These are phyloP conservation scores for Podospora sp. DNA, from an alignment of 495 filamentous ascomycete genomes.

Conservation along the genomic window DNA sequence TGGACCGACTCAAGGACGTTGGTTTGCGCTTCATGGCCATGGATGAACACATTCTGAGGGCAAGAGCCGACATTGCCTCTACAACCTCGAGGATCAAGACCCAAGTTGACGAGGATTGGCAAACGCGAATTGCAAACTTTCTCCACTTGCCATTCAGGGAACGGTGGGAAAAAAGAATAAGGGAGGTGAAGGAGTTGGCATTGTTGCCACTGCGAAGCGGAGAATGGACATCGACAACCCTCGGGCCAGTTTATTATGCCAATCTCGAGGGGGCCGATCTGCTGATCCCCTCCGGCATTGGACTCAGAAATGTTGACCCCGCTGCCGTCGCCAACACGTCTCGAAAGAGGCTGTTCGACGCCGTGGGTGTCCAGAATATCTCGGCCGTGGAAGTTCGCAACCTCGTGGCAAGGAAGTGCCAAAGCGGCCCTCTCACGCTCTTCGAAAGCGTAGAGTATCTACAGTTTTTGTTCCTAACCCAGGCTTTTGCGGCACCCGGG, in stretches of 20 bases:
- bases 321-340: slow-evolving; percentile 20
- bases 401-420: background rate
- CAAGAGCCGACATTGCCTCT: background rate
- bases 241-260: slow-evolving; percentile 29
- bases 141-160: slow-evolving; percentile 18
- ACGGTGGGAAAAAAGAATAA: background rate
- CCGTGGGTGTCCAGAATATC: slow-evolving; percentile 29
- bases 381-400: slow-evolving; percentile 5
- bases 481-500: background rate
- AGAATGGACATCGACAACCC: slow-evolving; percentile 19
- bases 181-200: slow-evolving; percentile 13
- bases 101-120: slow-evolving; percentile 25
- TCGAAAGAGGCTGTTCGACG: slow-evolving; percentile 31
- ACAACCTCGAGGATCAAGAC: slow-evolving; percentile 22
- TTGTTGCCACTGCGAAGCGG: slow-evolving; percentile 25
- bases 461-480: slow-evolving; percentile 3
- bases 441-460: slow-evolving; percentile 3
- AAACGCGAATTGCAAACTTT: slow-evolving; percentile 24
- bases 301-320: slow-evolving; percentile 24
- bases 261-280: slow-evolving; percentile 15
- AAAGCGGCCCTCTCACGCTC: background rate
- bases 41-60: background rate
- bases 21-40: background rate
- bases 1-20: background rate
- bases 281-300: slow-evolving; percentile 32